A percentile compares a stretch with the other conserved stretches of the same genome.
These are phyloP conservation scores for Taphrina sp. DNA, from an alignment of 1,139 yeast species.

Conservation along the genomic window DNA sequence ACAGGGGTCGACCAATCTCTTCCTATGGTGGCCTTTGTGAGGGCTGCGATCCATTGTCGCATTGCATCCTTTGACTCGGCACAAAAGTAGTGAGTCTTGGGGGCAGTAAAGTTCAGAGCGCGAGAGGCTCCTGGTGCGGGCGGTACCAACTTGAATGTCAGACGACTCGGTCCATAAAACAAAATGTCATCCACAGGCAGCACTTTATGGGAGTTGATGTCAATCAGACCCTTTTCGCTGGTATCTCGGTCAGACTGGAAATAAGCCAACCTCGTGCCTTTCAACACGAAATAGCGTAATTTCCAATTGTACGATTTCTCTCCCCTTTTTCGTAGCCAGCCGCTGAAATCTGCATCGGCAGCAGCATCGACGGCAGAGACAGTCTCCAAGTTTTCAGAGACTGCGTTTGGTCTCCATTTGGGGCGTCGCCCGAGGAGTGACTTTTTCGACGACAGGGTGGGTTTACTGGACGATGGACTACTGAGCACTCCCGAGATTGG, in stretches of 20 bases:
- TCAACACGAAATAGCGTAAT: slow-evolving; percentile 80
- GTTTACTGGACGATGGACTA: slow-evolving; percentile 1
- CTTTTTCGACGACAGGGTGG: slow-evolving; percentile 5
- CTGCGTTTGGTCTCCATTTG: slow-evolving; percentile 54
- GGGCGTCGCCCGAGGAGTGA: slow-evolving; percentile 24
- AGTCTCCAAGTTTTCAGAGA: slow-evolving; percentile 82
- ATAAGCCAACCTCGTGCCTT: slow-evolving; percentile 89
- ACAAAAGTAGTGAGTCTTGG: slow-evolving; percentile 92
- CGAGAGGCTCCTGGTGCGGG: slow-evolving; percentile 97
- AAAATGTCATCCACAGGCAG: slow-evolving; percentile 81
- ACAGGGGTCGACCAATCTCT: slow-evolving; percentile 82
- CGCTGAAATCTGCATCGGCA: slow-evolving; percentile 71
- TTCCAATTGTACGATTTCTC: slow-evolving; percentile 88
- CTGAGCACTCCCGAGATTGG: slow-evolving; percentile 6
- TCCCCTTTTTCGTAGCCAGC: slow-evolving; percentile 95
- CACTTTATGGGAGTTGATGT: slow-evolving; percentile 91
- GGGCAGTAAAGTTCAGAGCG: slow-evolving; percentile 84
- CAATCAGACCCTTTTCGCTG: slow-evolving; percentile 87
- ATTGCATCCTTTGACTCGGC: slow-evolving; percentile 87
- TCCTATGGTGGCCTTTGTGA: slow-evolving; percentile 94
- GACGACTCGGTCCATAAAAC: slow-evolving; percentile 92
- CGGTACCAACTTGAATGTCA: slow-evolving; percentile 87
- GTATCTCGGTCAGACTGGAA: slow-evolving; percentile 76
- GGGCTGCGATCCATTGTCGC: slow-evolving; percentile 93
- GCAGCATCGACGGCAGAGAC: slow-evolving; percentile 77